Evolutionary conservation across 2,329 filamentous ascomycete genomes (phyloP).

Genomic region (Aspergillaceae sp.): DNA sequence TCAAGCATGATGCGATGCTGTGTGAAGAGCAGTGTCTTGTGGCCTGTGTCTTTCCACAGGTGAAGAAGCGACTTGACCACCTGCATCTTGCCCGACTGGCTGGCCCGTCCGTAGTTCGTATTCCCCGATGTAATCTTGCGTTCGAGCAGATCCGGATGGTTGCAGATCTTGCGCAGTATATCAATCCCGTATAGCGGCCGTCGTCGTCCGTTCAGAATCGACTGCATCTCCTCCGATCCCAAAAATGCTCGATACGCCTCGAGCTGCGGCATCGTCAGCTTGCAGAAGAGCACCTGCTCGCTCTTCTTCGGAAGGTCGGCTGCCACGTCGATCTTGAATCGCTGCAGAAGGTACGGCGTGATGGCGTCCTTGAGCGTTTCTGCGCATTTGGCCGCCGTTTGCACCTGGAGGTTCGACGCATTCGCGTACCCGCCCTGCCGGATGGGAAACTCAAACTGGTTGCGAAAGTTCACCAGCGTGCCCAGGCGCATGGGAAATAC

Average conservation of each 20-base stretch:
- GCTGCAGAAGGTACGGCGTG: slow-evolving; percentile 82
- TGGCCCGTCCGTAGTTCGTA: slow-evolving; percentile 62
- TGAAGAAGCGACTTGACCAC: slow-evolving; percentile 80
- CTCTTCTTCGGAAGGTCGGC: slow-evolving; percentile 91
- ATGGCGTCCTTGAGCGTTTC: slow-evolving; percentile 91
- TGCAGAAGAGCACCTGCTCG: slow-evolving; percentile 93
- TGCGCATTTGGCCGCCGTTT: slow-evolving; percentile 89
- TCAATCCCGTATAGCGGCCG: slow-evolving; percentile 87
- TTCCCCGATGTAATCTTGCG: slow-evolving; percentile 53
- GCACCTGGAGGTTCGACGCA: slow-evolving; percentile 84
- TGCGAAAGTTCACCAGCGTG: slow-evolving; percentile 80
- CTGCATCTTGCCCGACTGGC: slow-evolving; percentile 90
- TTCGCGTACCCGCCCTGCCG: slow-evolving; percentile 89
- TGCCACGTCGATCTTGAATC: slow-evolving; percentile 88
- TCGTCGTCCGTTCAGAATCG: slow-evolving; percentile 64
- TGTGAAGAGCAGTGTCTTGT: slow-evolving; percentile 88
- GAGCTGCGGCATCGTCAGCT: slow-evolving; percentile 70
- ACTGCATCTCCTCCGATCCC: slow-evolving; percentile 72
- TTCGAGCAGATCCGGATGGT: slow-evolving; percentile 83
- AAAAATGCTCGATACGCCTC: slow-evolving; percentile 75
- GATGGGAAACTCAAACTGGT: slow-evolving; percentile 90
- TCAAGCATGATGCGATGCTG: slow-evolving; percentile 94
- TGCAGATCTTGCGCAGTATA: slow-evolving; percentile 90
- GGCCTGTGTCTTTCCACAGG: slow-evolving; percentile 83
- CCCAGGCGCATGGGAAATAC: slow-evolving; percentile 93